Conservation (phyloP, 140 eudicot genomes). For the Anethum foeniculum region DNA sequence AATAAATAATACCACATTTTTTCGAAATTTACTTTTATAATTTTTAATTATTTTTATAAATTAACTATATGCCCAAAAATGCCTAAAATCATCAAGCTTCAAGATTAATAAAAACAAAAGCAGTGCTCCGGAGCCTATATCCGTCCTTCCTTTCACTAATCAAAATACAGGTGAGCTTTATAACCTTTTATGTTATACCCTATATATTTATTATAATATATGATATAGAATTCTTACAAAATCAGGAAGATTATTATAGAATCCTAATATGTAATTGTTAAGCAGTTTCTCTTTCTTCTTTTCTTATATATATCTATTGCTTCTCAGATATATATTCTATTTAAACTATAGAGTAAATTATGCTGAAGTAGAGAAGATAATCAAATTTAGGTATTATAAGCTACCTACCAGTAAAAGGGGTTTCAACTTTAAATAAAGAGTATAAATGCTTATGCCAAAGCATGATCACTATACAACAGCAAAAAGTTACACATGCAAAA, state of each 20-base stretch:
- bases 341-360: not conserved
- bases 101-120: not conserved
- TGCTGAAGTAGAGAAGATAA: not conserved
- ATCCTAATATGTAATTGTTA: not conserved
- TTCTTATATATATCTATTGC: not conserved
- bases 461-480: not conserved
- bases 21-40: too few species aligned
- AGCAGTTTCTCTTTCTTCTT: not conserved
- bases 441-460: not conserved
- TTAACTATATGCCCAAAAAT: not conserved
- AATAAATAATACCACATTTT: too few species aligned
- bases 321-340: not conserved
- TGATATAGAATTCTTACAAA: not conserved
- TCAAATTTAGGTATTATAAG: not conserved
- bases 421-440: not conserved
- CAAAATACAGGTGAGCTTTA: too few species aligned
- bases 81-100: not conserved
- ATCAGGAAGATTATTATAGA: not conserved
- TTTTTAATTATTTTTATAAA: too few species aligned
- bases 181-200: not conserved
- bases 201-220: too few species aligned
- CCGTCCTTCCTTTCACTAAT: not conserved
- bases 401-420: not conserved
- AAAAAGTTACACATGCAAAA: not conserved
- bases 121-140: not conserved